These are phyloP conservation scores for Viridothelium virens DNA, from an alignment of 495 filamentous ascomycete genomes.

Conservation along the genomic window DNA sequence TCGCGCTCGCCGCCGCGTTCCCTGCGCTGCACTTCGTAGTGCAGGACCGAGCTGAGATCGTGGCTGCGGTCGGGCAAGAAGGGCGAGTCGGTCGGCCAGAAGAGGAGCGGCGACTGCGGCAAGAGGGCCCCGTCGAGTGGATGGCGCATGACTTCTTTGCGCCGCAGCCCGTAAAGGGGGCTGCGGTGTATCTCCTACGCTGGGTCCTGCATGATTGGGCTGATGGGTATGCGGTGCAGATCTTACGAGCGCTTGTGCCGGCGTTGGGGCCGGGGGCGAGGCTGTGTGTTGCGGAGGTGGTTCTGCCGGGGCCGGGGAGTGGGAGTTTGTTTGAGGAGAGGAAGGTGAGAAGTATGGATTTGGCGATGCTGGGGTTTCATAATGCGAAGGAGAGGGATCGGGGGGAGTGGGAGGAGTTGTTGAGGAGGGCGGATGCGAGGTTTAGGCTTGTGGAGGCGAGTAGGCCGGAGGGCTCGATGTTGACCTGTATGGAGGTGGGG, in stretches of 20 bases:
- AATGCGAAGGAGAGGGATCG: neutral
- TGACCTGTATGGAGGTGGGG: neutral
- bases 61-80: slow-evolving; percentile 13
- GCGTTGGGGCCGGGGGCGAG: neutral
- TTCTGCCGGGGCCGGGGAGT: neutral
- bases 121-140: neutral
- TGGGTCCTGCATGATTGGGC: slow-evolving; percentile 11
- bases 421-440: neutral
- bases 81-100: neutral
- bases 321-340: neutral
- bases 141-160: slow-evolving; percentile 15
- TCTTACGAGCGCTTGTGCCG: slow-evolving; percentile 33
- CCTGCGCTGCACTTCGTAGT: slow-evolving; percentile 36
- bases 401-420: neutral
- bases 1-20: slow-evolving; percentile 19
- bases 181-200: slow-evolving; percentile 2
- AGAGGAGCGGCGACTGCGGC: neutral
- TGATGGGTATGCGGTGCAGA: slow-evolving; percentile 38
- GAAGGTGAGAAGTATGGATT: neutral
- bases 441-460: neutral
- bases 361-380: neutral
- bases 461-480: neutral
- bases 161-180: slow-evolving; percentile 12
- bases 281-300: neutral
- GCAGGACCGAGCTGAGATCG: slow-evolving; percentile 34